A percentile compares a stretch with the other conserved stretches of the same genome.
Conservation (phyloP, 306 rosid species). For the Cyclanthera cordifolia region DNA sequence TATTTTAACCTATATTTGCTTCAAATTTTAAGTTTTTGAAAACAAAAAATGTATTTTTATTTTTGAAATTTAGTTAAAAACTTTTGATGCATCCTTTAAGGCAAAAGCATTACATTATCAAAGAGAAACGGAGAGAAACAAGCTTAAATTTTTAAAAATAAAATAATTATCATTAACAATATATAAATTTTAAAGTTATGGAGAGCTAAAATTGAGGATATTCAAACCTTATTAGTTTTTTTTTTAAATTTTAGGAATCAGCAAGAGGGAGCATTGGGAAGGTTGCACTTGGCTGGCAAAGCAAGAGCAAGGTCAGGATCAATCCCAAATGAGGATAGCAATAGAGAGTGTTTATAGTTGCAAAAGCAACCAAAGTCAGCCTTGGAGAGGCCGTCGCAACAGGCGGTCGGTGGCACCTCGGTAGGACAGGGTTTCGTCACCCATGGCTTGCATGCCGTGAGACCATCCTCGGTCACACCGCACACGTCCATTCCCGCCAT, state of each 20-base stretch:
- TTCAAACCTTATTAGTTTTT: not conserved
- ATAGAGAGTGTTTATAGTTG: slow-evolving; percentile 35
- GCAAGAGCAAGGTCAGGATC: slow-evolving; percentile 48
- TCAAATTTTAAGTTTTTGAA: no score
- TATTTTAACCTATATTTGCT: no score
- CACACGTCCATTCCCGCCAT: slow-evolving; percentile 27
- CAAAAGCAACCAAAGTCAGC: slow-evolving; percentile 67
- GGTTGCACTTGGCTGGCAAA: slow-evolving; percentile 53
- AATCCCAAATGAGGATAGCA: slow-evolving; percentile 47
- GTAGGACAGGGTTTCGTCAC: slow-evolving; percentile 44
- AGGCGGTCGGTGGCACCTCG: slow-evolving; percentile 24
- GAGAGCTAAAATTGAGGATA: no score
- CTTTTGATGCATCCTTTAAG: no score
- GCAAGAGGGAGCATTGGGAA: slow-evolving; percentile 41
- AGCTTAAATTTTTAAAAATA: no score
- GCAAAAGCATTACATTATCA: no score
- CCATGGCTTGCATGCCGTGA: slow-evolving; percentile 49
- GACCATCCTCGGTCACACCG: slow-evolving; percentile 34
- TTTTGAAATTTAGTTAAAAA: no score
- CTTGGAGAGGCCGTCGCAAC: slow-evolving; percentile 36
- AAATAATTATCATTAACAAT: no score
- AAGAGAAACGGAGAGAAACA: no score
- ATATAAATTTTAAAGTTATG: no score
- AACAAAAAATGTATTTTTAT: no score
- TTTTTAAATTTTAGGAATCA: not conserved